phyloP scores from a whole-genome alignment of 805 yeast genomes.

The Ogataea naganishii region DNA sequence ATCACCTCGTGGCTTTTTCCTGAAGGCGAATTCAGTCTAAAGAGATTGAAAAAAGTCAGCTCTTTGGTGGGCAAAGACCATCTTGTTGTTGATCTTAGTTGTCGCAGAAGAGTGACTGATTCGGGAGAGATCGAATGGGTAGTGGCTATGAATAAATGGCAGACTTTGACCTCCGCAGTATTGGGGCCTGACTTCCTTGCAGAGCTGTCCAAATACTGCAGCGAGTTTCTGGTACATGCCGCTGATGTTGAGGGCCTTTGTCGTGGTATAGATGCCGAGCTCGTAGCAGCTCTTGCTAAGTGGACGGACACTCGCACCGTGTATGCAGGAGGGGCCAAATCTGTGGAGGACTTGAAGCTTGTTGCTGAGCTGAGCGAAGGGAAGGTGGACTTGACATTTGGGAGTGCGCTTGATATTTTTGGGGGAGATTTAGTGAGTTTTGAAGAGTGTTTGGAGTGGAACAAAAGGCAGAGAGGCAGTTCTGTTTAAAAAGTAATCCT shows the following conservation, averaged over 20 bases:
- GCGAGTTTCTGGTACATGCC: slow-evolving; percentile 89
- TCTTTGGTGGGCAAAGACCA: slow-evolving; percentile 51
- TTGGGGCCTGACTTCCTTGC: slow-evolving; percentile 46
- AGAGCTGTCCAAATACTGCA: slow-evolving; percentile 54
- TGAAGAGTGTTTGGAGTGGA: slow-evolving; percentile 72
- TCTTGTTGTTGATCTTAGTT: slow-evolving; percentile 85
- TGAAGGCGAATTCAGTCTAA: slow-evolving; percentile 40
- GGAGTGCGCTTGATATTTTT: slow-evolving; percentile 89
- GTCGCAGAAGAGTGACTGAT: slow-evolving; percentile 39
- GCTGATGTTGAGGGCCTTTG: slow-evolving; percentile 98
- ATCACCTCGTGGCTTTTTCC: slow-evolving; percentile 90
- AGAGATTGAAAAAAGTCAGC: slow-evolving; percentile 43
- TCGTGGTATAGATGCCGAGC: slow-evolving; percentile 77
- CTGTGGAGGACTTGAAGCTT: slow-evolving; percentile 53
- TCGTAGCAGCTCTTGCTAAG: slow-evolving; percentile 63
- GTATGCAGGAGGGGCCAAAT: slow-evolving; percentile 95
- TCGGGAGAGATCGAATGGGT: slow-evolving; percentile 49
- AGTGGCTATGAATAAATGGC: slow-evolving; percentile 99
- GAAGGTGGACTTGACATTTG: slow-evolving; percentile 85
- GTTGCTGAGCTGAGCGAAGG: slow-evolving; percentile 68
- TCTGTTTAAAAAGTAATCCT: background rate
- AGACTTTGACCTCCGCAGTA: slow-evolving; percentile 64
- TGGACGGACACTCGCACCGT: slow-evolving; percentile 78
- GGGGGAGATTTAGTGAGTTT: slow-evolving; percentile 82
- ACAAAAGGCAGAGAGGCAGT: slow-evolving; percentile 18